Conservation (phyloP, 2,329 filamentous ascomycete genomes). For the Simplicillium aogashimaense region DNA sequence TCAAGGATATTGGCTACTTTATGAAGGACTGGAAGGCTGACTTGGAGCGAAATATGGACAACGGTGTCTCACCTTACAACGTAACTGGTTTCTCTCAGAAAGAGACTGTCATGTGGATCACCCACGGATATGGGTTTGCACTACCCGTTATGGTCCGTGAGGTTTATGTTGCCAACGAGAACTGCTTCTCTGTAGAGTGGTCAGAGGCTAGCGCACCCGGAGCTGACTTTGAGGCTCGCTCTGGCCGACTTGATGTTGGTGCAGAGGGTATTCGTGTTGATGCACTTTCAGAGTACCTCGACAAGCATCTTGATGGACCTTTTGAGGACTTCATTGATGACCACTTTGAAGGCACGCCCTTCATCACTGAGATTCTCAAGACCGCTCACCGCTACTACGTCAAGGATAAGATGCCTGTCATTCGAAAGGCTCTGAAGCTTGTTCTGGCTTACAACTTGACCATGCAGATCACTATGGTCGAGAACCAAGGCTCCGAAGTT, state of each 20-base stretch:
- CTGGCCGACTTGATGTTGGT: slow-evolving; percentile 80
- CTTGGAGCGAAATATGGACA: slow-evolving; percentile 80
- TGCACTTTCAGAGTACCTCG: slow-evolving; percentile 81
- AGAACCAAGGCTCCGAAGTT: slow-evolving; percentile 76
- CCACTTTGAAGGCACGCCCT: slow-evolving; percentile 91
- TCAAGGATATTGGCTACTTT: slow-evolving; percentile 97
- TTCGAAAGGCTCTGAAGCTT: slow-evolving; percentile 91
- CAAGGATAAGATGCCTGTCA: slow-evolving; percentile 78
- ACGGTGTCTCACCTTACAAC: slow-evolving; percentile 85
- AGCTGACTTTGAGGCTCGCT: slow-evolving; percentile 75
- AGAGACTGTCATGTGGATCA: slow-evolving; percentile 76
- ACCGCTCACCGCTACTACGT: slow-evolving; percentile 88
- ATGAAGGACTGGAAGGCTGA: slow-evolving; percentile 99
- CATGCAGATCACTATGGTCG: slow-evolving; percentile 86
- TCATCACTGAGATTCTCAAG: slow-evolving; percentile 93
- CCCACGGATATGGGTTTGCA: slow-evolving; percentile 89
- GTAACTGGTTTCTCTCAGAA: slow-evolving; percentile 74
- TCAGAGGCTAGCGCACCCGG: slow-evolving; percentile 63
- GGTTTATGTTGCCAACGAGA: slow-evolving; percentile 84
- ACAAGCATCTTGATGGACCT: slow-evolving; percentile 85
- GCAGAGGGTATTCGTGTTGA: slow-evolving; percentile 76
- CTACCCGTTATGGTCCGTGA: slow-evolving; percentile 89
- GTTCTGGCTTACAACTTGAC: slow-evolving; percentile 95
- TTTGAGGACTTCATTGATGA: slow-evolving; percentile 93
- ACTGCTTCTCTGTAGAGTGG: slow-evolving; percentile 91